Evolutionary conservation across 108 stramenopile genomes (phyloP), one percentile per base, ranked within the genome.

Genomic region (Hondaea fermentalgiana): DNA sequence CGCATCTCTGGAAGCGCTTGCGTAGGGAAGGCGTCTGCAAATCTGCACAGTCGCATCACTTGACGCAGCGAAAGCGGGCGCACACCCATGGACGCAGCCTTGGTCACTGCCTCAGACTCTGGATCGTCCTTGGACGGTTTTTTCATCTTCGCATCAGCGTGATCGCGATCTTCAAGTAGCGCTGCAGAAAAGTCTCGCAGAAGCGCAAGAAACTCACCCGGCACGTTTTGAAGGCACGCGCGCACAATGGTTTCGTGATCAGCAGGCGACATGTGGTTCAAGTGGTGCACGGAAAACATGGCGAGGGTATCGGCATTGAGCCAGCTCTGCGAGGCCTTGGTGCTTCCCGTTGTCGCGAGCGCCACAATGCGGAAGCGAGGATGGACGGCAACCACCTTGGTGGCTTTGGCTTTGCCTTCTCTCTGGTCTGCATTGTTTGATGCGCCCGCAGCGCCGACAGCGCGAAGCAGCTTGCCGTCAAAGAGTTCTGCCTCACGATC

Each of bases 301-400:
- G 88, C 87, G 76, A 49, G 88, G 12, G 93, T 72, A 72, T 95
- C 95, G 3, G 93, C 91, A 45, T 91, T 93, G n/a, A 95, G 93
- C 95, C 95, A 95, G 83, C 76, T 28, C 91, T 60, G 45, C 94
- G 91, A 21, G 91, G 91, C 47, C 90, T 94, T 29, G 87, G 91
- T 12, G 92, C 87, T 28, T 92, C 88, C 72, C 83, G 89, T 83
- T 2, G 88, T 88, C 51, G 88, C 94, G 49, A 94, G 59, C 1
- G 95, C 95, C n/a, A 95, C 90, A 28, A 97, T 95, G 19, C 96
- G 91, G 92, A 97, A 97, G 64, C 96, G 91, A 0, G 91, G 91
- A 89, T 95, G 95, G 14, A 95, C 93, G 10, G 93, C 88, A 23
- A 92, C 35, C 35, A 35, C 35, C 35, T 35, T 35, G 35, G 35